These are phyloP conservation scores for Suillus bovinus DNA, from an alignment of 768 basidiomycete species.

Conservation along the genomic window DNA sequence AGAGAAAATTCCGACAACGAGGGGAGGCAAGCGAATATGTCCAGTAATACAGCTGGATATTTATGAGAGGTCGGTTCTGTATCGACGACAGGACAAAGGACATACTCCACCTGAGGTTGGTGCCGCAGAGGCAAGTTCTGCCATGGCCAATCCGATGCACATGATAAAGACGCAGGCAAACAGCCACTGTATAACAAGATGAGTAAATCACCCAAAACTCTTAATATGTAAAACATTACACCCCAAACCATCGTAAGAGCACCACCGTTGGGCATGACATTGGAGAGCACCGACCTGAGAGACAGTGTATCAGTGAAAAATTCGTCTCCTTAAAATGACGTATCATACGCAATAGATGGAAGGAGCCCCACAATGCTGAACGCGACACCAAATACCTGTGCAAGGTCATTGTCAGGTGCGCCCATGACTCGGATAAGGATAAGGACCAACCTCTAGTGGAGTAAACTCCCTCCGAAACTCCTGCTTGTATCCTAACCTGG, in stretches of 20 bases:
- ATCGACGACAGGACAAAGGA: neutral
- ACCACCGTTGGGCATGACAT: conserved; percentile 16
- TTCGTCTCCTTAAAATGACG: neutral
- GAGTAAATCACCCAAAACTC: neutral
- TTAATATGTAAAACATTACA: neutral
- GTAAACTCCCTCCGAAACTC: conserved; percentile 13
- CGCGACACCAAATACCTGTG: conserved; percentile 29
- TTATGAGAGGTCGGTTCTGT: neutral
- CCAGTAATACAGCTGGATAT: conserved; percentile 49
- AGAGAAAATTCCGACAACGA: conserved; percentile 44
- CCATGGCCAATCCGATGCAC: conserved; percentile 65
- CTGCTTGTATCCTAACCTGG: conserved; percentile 49
- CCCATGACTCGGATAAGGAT: neutral
- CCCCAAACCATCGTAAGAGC: conserved; percentile 17
- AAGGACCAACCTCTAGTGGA: conserved; percentile 10
- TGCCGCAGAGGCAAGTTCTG: conserved; percentile 67
- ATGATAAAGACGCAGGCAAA: conserved; percentile 64
- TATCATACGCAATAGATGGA: conserved; percentile 19
- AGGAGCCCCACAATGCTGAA: conserved; percentile 33
- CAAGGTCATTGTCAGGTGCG: neutral
- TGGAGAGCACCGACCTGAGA: conserved; percentile 11
- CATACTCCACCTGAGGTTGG: conserved; percentile 72
- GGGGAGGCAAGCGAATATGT: conserved; percentile 46
- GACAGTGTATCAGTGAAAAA: neutral
- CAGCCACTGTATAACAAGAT: conserved; percentile 48